phyloP scores from a whole-genome alignment of 2,329 filamentous ascomycete genomes.

The Paracoccidioides brasiliensis region DNA sequence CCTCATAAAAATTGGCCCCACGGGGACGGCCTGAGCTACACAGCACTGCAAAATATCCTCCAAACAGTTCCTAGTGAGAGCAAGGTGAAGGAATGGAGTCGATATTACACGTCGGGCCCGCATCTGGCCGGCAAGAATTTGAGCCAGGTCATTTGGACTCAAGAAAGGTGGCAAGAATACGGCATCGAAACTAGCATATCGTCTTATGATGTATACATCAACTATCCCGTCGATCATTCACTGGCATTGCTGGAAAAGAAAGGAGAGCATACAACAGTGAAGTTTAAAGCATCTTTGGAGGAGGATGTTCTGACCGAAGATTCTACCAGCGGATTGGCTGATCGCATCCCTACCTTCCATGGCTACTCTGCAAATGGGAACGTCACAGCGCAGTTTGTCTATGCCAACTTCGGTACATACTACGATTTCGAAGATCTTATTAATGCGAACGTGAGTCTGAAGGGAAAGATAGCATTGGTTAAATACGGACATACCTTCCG shows the following conservation, averaged over 20 bases:
- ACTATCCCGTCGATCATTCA: constrained; percentile 60
- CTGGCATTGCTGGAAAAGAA: constrained; percentile 50
- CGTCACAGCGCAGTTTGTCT: constrained; percentile 76
- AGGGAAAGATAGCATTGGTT: constrained; percentile 75
- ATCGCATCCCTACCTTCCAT: constrained; percentile 80
- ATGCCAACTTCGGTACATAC: constrained; percentile 82
- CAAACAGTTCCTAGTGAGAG: constrained; percentile 40
- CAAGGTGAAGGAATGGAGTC: constrained; percentile 57
- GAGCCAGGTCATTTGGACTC: constrained; percentile 65
- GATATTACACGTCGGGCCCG: constrained; percentile 62
- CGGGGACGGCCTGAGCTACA: constrained; percentile 36
- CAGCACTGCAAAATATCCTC: constrained; percentile 43
- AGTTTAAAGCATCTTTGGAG: constrained; percentile 67
- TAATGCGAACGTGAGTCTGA: constrained; percentile 57
- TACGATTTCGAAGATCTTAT: constrained; percentile 72
- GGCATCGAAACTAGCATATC: constrained; percentile 50
- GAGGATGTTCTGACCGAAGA: constrained; percentile 81
- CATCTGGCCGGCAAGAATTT: constrained; percentile 68
- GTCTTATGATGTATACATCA: constrained; percentile 64
- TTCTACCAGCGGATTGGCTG: constrained; percentile 55
- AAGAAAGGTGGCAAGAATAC: constrained; percentile 58
- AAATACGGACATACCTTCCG: constrained; percentile 81
- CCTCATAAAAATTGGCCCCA: constrained; percentile 30
- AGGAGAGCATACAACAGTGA: constrained; percentile 37
- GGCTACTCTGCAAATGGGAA: constrained; percentile 89